Conservation (phyloP, 2,329 filamentous ascomycete genomes). For the Madurella mycetomatis region DNA sequence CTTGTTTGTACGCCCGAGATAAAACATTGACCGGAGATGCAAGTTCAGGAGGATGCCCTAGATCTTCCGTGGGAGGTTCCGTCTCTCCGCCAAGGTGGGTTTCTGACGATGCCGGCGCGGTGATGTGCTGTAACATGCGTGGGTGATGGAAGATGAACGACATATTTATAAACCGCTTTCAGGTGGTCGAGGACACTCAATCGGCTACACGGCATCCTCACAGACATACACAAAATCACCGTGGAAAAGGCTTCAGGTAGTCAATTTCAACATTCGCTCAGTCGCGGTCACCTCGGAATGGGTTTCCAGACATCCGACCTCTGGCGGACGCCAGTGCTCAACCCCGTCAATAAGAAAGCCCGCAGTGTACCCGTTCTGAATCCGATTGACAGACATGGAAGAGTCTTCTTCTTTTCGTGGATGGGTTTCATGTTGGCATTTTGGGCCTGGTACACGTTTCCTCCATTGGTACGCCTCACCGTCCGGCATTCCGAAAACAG, state of each 20-base stretch:
- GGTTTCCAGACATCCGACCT: slow-evolving; percentile 16
- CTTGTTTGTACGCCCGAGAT: slow-evolving; percentile 1
- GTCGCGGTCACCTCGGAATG: slow-evolving; percentile 4
- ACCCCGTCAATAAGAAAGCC: slow-evolving; percentile 80
- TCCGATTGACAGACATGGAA: slow-evolving; percentile 70
- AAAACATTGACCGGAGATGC: slow-evolving; percentile 4
- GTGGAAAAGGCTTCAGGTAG: background rate
- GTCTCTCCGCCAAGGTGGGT: background rate
- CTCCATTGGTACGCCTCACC: slow-evolving; percentile 61
- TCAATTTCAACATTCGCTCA: background rate
- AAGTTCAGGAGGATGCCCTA: background rate
- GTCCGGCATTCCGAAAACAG: too few species aligned
- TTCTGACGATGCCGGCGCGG: background rate
- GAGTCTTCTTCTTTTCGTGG: slow-evolving; percentile 88
- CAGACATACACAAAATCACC: too few species aligned
- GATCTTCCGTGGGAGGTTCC: background rate
- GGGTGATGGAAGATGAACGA: background rate
- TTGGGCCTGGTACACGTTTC: slow-evolving; percentile 89
- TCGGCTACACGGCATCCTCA: too few species aligned
- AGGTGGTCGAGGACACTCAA: too few species aligned
- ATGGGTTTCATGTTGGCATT: slow-evolving; percentile 82
- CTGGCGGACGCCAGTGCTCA: slow-evolving; percentile 43
- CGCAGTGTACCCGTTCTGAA: slow-evolving; percentile 76
- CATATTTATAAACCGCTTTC: background rate
- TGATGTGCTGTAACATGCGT: background rate